phyloP scores from a whole-genome alignment of 1,284 basidiomycete genomes.

The Hypsizygus ulmarius region DNA sequence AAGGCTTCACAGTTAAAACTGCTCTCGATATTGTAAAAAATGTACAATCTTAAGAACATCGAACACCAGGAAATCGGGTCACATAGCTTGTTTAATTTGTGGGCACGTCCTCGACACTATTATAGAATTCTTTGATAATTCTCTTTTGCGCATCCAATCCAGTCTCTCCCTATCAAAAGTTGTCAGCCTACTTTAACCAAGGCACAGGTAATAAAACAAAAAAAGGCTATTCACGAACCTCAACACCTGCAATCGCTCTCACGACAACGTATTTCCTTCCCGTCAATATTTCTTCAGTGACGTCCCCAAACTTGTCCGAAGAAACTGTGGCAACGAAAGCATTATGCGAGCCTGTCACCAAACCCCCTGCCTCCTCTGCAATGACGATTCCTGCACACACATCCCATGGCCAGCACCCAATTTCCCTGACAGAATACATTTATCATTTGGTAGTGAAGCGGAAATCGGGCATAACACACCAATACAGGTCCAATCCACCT shows the following conservation, averaged over 20 bases:
- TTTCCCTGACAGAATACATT: constrained; percentile 60
- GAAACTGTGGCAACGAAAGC: constrained; percentile 41
- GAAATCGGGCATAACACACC: constrained; percentile 42
- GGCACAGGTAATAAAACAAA: background rate
- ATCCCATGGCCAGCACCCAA: constrained; percentile 94
- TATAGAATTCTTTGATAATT: constrained; percentile 84
- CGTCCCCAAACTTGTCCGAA: constrained; percentile 43
- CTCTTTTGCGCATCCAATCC: constrained; percentile 73
- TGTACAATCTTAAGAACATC: background rate
- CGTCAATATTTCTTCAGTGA: constrained; percentile 71
- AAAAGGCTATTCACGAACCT: constrained; percentile 40
- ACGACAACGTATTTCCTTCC: constrained; percentile 89
- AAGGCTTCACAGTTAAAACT: too few relatives aligned
- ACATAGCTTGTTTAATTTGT: constrained; percentile 27
- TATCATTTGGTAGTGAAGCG: background rate
- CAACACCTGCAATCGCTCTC: constrained; percentile 59
- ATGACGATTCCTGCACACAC: constrained; percentile 93
- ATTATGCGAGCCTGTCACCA: constrained; percentile 68
- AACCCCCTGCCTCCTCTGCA: constrained; percentile 84
- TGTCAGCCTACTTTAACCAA: background rate
- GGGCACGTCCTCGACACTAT: constrained; percentile 67
- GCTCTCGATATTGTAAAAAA: too few relatives aligned
- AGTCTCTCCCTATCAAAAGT: constrained; percentile 51
- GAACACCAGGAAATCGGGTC: too few relatives aligned
- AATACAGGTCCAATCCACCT: constrained; percentile 81